Base-by-base conservation (phyloP, 768 basidiomycete genomes). In the Lactifluus pinguis region DNA sequence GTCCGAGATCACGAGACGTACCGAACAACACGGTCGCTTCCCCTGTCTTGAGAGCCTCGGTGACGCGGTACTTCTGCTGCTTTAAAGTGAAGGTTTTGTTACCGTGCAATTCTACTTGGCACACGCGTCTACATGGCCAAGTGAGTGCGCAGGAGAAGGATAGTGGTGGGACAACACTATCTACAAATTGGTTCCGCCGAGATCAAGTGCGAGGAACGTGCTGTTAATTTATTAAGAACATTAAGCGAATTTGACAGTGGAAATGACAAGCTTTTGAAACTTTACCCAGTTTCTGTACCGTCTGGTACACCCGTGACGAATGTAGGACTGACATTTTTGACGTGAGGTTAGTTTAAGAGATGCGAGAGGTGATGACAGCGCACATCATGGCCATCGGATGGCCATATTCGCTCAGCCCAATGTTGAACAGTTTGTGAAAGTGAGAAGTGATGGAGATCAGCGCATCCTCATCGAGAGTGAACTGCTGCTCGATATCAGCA, bases 41-140 rank as follows among this genome's bases (percentile, higher is more conserved):
- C 42, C 97, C 97, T 1, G 90, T 86, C 76, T 99, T 99, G 58
- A 98, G 80, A 11, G 84, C 76, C 34, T 97, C 92, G 3, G 95
- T 97, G 14, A 99, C 93, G 71, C 87, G 92, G 77, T 94, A 99
- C 72, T 98, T 98, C 70, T 98, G 90, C 74, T 98, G 95, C 65
- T 87, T 86, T 60, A 99, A 79, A 49, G 79, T 81, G 75, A 98
- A 98, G 17, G 89, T 86, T 67, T 91, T 83, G 74, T 97, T 80
- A 38, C 97, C 97, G 53, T 88, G 79, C n/a, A 99, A 79, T 34
- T 85, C 80, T 51, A 98, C 92, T 72, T 98, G 90, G 74, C 95
- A 98, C 50, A 97, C 94, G 54, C 94, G 95, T 62, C 93, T 97
- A 64, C 2, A 59, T 10, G 44, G 60, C n/a, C 32, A 59, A 50